phyloP scores from a whole-genome alignment of 2,329 filamentous ascomycete genomes.

The Penicillium sp. region DNA sequence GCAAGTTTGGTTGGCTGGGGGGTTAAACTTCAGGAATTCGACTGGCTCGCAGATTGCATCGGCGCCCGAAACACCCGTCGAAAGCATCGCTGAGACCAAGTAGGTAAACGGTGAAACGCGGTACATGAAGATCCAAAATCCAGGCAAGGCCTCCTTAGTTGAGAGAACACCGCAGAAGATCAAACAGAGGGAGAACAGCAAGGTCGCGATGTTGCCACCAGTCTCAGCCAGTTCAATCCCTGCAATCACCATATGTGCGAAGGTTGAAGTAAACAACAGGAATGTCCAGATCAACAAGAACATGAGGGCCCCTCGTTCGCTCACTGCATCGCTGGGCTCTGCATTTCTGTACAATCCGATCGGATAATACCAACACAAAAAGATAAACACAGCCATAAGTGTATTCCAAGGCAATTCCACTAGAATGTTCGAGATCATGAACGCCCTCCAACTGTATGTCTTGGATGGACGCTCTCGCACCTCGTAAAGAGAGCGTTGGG shows the following conservation, averaged over 20 bases:
- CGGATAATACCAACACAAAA: slow-evolving; percentile 64
- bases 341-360: slow-evolving; percentile 43
- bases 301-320: slow-evolving; percentile 54
- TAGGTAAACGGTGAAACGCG: slow-evolving; percentile 4
- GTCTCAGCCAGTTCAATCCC: slow-evolving; percentile 63
- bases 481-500: slow-evolving; percentile 49
- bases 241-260: slow-evolving; percentile 64
- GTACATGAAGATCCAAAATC: slow-evolving; percentile 9
- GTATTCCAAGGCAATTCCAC: slow-evolving; percentile 28
- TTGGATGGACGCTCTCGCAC: slow-evolving; percentile 54
- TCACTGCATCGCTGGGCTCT: slow-evolving; percentile 23
- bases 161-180: slow-evolving; percentile 52
- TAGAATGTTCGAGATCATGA: slow-evolving; percentile 40
- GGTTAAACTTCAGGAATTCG: slow-evolving; percentile 5
- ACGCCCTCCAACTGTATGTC: slow-evolving; percentile 62
- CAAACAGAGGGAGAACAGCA: slow-evolving; percentile 63
- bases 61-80: background rate
- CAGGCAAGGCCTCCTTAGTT: background rate
- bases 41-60: background rate
- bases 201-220: slow-evolving; percentile 65
- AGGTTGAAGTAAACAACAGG: slow-evolving; percentile 62
- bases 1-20: slow-evolving; percentile 5
- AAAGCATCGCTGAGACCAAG: slow-evolving; percentile 1
- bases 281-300: slow-evolving; percentile 58
- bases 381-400: slow-evolving; percentile 52